Evolutionary conservation across 331 rosid genomes (phyloP), one percentile per base, ranked within the genome.

Genomic region (Ulmus americana): DNA sequence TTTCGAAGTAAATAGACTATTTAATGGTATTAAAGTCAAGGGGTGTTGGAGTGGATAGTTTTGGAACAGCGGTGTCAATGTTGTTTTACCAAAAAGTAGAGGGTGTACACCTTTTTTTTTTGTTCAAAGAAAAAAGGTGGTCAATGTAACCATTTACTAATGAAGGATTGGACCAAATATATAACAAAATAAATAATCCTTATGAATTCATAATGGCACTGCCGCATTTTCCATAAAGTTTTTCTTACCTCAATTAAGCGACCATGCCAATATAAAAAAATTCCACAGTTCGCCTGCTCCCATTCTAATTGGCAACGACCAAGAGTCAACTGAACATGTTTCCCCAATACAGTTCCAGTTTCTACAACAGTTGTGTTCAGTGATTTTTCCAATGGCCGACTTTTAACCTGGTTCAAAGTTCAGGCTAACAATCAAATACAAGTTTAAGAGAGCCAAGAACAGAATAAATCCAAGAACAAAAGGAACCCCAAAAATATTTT

Each of bases 211-310:
- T 28, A 28, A 28, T 2, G 35, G 35, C 35, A 28, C 35, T 28
- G 35, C 35, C 2, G 35, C 35, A 28, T 28, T 28, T 28, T 28
- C 35, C 35, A 0, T 28, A 28, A 20, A 20, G 35, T 28, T 28
- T 28, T 28, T 28, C 72, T 76, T 56, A 80, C 88, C 85, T 83
- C 88, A 72, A 83, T 77, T 67, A 83, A 69, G 74, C 85, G 88
- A 10, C 88, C 83, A 59, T 75, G 83, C 83, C 85, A 83, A 55
- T 83, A 83, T 67, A 83, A 75, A 77, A 83, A 83, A 38, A 80
- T 63, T 58, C 88, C 85, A 67, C 77, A 80, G 68, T 59, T 80
- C 67, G 76, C 83, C 61, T 47, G 77, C 67, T 83, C 88, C 88
- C 88, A 83, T 63, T 83, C 83, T 59, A 83, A 41, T 50, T 77